Percentiles rank a stretch among this genome's conserved stretches.
Conservation (phyloP, 768 basidiomycete genomes). For the Tricholoma terreum region DNA sequence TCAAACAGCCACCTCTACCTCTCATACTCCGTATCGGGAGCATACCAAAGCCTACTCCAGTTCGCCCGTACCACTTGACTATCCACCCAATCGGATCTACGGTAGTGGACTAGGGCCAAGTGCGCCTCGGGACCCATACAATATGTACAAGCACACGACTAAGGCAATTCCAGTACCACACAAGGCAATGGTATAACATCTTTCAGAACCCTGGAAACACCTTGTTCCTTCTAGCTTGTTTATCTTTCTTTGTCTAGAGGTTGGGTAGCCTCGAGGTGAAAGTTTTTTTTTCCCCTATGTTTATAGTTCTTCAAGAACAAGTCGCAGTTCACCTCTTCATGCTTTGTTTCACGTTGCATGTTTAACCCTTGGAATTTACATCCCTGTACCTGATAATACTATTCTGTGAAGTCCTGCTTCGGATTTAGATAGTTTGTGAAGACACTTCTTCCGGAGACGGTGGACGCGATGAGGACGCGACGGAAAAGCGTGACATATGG, state of each 20-base stretch:
- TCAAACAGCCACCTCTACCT: conserved; percentile 6
- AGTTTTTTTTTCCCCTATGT: background rate
- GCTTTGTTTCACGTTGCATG: background rate
- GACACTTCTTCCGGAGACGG: too few species aligned
- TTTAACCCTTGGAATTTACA: background rate
- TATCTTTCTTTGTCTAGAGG: background rate
- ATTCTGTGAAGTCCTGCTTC: too few species aligned
- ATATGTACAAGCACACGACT: conserved; percentile 1
- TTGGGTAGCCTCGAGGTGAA: background rate
- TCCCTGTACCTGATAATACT: too few species aligned
- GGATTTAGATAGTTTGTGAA: too few species aligned
- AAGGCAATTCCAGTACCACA: conserved; percentile 6
- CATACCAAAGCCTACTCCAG: conserved; percentile 1
- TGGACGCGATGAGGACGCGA: too few species aligned
- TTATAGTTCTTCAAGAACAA: background rate
- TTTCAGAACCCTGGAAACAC: background rate
- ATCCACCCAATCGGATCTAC: conserved; percentile 10
- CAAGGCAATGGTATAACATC: conserved; percentile 5
- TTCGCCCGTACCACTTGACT: conserved; percentile 1
- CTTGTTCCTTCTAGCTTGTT: background rate
- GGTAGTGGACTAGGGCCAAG: conserved; percentile 4
- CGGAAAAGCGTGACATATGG: background rate
- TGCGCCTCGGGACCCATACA: conserved; percentile 6
- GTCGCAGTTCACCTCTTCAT: background rate
- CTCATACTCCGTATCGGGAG: conserved; percentile 10